These are phyloP conservation scores for Yamadazyma dendronema DNA, from an alignment of 1,139 yeast genomes.

Conservation along the genomic window DNA sequence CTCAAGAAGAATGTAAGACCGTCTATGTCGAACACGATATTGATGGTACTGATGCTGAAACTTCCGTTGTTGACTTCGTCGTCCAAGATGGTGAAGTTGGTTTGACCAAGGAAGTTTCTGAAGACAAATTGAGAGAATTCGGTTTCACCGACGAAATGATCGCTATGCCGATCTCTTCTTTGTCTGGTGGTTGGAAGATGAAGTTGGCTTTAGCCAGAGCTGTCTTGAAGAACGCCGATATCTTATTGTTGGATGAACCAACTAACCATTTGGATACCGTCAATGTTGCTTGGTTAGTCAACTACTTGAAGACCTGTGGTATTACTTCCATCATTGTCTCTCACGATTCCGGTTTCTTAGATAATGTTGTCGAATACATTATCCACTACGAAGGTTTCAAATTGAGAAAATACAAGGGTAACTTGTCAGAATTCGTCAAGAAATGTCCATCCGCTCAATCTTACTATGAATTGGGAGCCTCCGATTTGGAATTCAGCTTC, in stretches of 20 bases:
- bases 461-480: constrained; percentile 97
- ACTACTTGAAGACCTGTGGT: constrained; percentile 98
- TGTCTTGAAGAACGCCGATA: constrained; percentile 97
- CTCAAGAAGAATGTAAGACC: constrained; percentile 97
- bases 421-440: constrained; percentile 96
- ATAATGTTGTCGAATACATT: constrained; percentile 95
- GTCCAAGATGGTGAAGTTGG: constrained; percentile 79
- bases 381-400: constrained; percentile 99
- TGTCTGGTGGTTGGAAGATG: constrained; percentile 99
- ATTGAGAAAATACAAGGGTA: constrained; percentile 99
- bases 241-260: constrained; percentile 98
- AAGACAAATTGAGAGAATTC: constrained; percentile 79
- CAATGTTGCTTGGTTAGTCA: constrained; percentile 98
- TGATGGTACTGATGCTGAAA: constrained; percentile 96
- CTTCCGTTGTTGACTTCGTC: constrained; percentile 89
- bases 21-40: constrained; percentile 99
- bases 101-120: constrained; percentile 64
- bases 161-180: constrained; percentile 87
- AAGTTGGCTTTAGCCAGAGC: constrained; percentile 99
- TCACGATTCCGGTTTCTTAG: constrained; percentile 99
- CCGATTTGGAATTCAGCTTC: constrained; percentile 93
- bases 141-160: constrained; percentile 91
- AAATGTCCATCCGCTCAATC: constrained; percentile 98
- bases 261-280: constrained; percentile 99
- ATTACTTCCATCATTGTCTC: constrained; percentile 97